These are phyloP conservation scores for Paracoccidioides brasiliensis DNA, from an alignment of 2,329 filamentous ascomycete species.

Conservation along the genomic window DNA sequence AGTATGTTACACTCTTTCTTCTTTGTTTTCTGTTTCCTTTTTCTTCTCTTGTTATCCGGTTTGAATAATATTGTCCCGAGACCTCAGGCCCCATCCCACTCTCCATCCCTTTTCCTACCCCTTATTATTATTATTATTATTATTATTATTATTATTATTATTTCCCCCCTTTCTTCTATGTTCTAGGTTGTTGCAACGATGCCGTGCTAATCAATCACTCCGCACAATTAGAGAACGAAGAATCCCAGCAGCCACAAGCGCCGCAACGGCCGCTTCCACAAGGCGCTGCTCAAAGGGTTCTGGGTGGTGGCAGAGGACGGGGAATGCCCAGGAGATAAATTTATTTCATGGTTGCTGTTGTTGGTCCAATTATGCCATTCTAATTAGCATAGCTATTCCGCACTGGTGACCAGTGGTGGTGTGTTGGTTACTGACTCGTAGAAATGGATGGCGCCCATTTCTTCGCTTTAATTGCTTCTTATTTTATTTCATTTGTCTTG, in stretches of 20 bases:
- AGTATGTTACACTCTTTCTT: slow-evolving; percentile 37
- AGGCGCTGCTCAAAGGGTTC: slow-evolving; percentile 75
- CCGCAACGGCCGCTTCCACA: slow-evolving; percentile 62
- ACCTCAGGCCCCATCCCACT: not conserved
- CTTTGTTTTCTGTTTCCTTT: not conserved
- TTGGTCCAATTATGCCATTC: not conserved
- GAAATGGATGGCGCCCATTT: not conserved
- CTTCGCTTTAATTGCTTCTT: too few species aligned
- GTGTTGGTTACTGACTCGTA: not conserved
- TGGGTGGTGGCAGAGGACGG: slow-evolving; percentile 68
- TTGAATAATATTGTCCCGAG: not conserved
- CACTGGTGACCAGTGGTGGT: not conserved
- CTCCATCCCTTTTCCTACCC: not conserved
- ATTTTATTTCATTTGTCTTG: too few species aligned
- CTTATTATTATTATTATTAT: too few species aligned
- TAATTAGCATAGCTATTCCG: not conserved
- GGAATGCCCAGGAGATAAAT: slow-evolving; percentile 74
- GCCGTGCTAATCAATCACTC: not conserved
- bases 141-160: too few species aligned
- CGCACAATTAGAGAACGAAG: slow-evolving; percentile 58
- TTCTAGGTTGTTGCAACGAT: not conserved
- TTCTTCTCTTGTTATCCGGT: not conserved
- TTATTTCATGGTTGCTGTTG: not conserved
- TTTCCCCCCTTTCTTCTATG: too few species aligned
- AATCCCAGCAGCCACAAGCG: slow-evolving; percentile 71